phyloP scores from a whole-genome alignment of 2,329 filamentous ascomycete genomes.

The Trichoderma breve region DNA sequence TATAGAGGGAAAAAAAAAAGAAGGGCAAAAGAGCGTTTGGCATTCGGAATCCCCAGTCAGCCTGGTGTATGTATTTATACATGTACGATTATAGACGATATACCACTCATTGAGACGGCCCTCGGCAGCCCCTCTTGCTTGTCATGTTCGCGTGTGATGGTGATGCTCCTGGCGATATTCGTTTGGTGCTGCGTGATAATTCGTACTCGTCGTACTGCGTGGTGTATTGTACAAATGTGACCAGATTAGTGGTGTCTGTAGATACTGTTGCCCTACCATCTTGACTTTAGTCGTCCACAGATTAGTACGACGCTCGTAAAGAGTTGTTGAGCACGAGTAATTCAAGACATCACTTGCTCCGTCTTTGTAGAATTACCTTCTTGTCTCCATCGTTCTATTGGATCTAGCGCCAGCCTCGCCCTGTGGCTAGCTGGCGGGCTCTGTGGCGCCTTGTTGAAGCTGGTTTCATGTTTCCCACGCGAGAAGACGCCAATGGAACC shows the following conservation, averaged over 20 bases:
- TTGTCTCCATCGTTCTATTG: conserved; percentile 3
- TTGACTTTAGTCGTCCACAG: background rate
- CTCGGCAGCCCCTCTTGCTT: background rate
- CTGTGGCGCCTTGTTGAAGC: background rate
- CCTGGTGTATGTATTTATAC: conserved; percentile 3
- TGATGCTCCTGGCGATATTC: background rate
- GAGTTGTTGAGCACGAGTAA: conserved; percentile 7
- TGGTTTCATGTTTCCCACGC: conserved; percentile 14
- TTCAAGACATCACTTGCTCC: background rate
- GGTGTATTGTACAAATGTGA: background rate
- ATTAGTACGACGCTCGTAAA: background rate
- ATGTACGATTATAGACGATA: conserved; percentile 16
- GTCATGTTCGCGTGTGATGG: background rate
- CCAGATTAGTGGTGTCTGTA: background rate
- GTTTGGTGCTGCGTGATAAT: background rate
- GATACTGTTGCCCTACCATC: background rate
- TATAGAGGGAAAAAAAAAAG: conserved; percentile 7
- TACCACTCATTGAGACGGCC: conserved; percentile 7
- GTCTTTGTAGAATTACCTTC: background rate
- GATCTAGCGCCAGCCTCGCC: conserved; percentile 5
- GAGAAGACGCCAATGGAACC: conserved; percentile 8
- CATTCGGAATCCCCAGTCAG: background rate
- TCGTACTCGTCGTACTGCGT: background rate
- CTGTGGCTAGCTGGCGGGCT: background rate
- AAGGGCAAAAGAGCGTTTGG: conserved; percentile 10